A percentile compares a stretch with the other conserved stretches of the same genome.
phyloP scores from a whole-genome alignment of 495 filamentous ascomycete species.

The Evernia prunastri region DNA sequence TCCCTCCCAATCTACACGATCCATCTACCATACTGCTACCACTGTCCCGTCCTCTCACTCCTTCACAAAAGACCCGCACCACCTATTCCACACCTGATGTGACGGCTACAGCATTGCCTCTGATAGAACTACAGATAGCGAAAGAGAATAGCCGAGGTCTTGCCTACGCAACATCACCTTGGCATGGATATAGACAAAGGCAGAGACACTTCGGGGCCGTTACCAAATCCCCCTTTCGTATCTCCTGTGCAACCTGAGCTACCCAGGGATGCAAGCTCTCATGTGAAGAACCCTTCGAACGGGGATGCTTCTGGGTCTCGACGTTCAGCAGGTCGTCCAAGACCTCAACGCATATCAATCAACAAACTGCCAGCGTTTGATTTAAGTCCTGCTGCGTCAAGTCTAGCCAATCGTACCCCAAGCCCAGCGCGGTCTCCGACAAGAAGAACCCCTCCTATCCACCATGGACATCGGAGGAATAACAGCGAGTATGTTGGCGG shows the following conservation, averaged over 20 bases:
- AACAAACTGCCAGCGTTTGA: slow-evolving; percentile 34
- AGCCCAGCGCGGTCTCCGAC: slow-evolving; percentile 32
- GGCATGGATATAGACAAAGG: slow-evolving; percentile 15
- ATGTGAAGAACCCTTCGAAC: slow-evolving; percentile 3
- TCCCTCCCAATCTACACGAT: slow-evolving; percentile 4
- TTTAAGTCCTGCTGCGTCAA: slow-evolving; percentile 20
- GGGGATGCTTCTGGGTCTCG: slow-evolving; percentile 7
- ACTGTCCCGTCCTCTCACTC: not conserved
- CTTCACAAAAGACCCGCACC: not conserved
- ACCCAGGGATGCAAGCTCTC: slow-evolving; percentile 15
- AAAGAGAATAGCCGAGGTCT: slow-evolving; percentile 20
- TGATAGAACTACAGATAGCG: not conserved
- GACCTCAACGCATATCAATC: slow-evolving; percentile 24
- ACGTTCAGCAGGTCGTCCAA: slow-evolving; percentile 14
- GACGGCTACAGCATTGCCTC: not conserved
- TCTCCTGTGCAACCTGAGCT: slow-evolving; percentile 51
- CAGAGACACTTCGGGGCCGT: slow-evolving; percentile 32
- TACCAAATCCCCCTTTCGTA: slow-evolving; percentile 65
- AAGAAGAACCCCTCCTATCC: slow-evolving; percentile 23
- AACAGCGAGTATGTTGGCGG: slow-evolving; percentile 80
- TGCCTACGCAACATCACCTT: slow-evolving; percentile 18
- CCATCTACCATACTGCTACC: not conserved
- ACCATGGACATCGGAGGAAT: slow-evolving; percentile 59
- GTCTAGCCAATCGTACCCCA: slow-evolving; percentile 11
- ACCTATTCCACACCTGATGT: not conserved